Evolutionary conservation across 2,329 filamentous ascomycete species (phyloP).

Genomic region (Westerdykella ornata): DNA sequence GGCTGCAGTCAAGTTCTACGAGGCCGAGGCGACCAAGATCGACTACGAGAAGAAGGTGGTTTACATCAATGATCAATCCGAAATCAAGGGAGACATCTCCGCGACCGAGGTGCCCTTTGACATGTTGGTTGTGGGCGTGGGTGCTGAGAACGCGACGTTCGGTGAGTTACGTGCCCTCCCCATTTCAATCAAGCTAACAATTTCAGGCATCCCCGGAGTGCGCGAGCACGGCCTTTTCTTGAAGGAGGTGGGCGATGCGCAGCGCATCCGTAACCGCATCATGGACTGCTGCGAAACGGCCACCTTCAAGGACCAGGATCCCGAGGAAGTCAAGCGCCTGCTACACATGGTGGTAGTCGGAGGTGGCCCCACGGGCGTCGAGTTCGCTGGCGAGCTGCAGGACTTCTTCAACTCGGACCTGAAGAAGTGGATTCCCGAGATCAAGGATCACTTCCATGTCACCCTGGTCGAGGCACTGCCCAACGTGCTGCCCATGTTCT

Average conservation of each 20-base stretch:
- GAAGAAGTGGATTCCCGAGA: conserved; percentile 95
- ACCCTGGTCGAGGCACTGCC: conserved; percentile 95
- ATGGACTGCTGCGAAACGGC: conserved; percentile 99
- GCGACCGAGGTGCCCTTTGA: conserved; percentile 92
- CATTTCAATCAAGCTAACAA: conserved; percentile 12
- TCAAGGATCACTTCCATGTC: conserved; percentile 90
- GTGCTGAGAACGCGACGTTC: conserved; percentile 97
- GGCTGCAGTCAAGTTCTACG: conserved; percentile 90
- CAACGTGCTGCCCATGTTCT: conserved; percentile 96
- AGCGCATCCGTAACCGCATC: conserved; percentile 94
- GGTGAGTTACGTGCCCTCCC: conserved; percentile 46
- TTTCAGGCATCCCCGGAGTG: conserved; percentile 74
- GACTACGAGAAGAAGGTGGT: conserved; percentile 86
- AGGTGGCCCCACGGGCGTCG: conserved; percentile 91
- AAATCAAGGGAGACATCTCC: conserved; percentile 75
- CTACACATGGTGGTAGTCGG: conserved; percentile 89
- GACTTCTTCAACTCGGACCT: conserved; percentile 99
- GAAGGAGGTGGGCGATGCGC: conserved; percentile 95
- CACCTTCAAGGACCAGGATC: conserved; percentile 90
- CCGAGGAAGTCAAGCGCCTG: conserved; percentile 84
- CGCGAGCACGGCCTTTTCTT: conserved; percentile 94
- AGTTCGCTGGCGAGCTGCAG: conserved; percentile 96
- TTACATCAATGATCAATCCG: conserved; percentile 84
- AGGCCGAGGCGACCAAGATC: conserved; percentile 93
- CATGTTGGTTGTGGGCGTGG: conserved; percentile 95